These are phyloP conservation scores for Pezicula radicicola DNA, from an alignment of 2,329 filamentous ascomycete genomes.

Conservation along the genomic window DNA sequence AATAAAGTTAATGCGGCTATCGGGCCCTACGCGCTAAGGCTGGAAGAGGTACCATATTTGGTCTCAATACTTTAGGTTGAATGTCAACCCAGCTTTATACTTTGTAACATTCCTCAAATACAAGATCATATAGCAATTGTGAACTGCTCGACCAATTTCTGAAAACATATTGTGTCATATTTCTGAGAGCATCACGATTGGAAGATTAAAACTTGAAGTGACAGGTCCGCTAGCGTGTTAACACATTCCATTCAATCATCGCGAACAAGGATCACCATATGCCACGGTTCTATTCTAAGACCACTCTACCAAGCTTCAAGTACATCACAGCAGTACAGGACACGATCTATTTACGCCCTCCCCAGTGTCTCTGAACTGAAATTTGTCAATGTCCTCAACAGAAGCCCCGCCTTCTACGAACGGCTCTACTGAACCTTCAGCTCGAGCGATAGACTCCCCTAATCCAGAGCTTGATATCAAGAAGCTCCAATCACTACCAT, in stretches of 20 bases:
- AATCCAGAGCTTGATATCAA: slow-evolving; percentile 82
- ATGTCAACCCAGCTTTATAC: too few relatives aligned
- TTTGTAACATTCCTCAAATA: too few relatives aligned
- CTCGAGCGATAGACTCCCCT: slow-evolving; percentile 36
- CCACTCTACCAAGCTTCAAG: background rate
- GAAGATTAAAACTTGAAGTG: too few relatives aligned
- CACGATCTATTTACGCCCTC: slow-evolving; percentile 2
- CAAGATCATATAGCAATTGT: too few relatives aligned
- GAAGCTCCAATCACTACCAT: slow-evolving; percentile 84
- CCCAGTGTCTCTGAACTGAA: background rate
- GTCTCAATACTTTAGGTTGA: too few relatives aligned
- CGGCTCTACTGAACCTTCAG: slow-evolving; percentile 28
- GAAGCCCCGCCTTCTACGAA: slow-evolving; percentile 25
- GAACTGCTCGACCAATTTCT: too few relatives aligned
- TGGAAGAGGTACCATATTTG: too few relatives aligned
- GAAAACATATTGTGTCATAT: too few relatives aligned
- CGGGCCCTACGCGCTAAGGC: too few relatives aligned
- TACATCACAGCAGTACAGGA: slow-evolving; percentile 1
- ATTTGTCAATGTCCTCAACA: slow-evolving; percentile 29
- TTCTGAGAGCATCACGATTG: too few relatives aligned
- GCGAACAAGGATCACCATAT: background rate
- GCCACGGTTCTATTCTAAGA: background rate
- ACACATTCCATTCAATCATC: too few relatives aligned
- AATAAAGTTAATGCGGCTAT: slow-evolving; percentile 7
- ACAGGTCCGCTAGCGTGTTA: too few relatives aligned